phyloP scores from a whole-genome alignment of 2,329 filamentous ascomycete species.

The Neurospora sp. region DNA sequence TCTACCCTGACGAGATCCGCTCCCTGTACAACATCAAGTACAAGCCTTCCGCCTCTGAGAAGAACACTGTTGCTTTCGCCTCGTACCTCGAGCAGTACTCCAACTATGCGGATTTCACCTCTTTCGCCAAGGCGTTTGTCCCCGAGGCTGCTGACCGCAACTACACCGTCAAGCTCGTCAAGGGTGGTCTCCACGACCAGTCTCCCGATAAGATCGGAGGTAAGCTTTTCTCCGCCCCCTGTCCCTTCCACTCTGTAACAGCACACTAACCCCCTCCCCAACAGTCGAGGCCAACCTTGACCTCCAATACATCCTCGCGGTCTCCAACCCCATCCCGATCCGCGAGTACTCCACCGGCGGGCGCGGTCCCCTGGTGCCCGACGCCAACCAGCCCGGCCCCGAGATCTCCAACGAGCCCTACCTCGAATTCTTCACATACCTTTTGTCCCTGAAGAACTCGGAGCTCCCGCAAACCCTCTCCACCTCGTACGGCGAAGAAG shows the following conservation, averaged over 20 bases:
- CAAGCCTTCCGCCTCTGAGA: conserved; percentile 17
- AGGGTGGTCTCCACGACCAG: conserved; percentile 43
- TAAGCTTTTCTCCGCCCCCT: not conserved
- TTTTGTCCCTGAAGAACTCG: conserved; percentile 39
- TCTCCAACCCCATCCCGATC: conserved; percentile 45
- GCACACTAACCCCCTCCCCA: not conserved
- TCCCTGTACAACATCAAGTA: conserved; percentile 37
- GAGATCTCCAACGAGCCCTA: conserved; percentile 61
- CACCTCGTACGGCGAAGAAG: conserved; percentile 58
- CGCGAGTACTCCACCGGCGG: conserved; percentile 53
- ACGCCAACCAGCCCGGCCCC: conserved; percentile 35
- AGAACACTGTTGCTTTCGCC: conserved; percentile 28
- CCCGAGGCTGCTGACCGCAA: conserved; percentile 30
- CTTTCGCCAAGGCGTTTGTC: conserved; percentile 37
- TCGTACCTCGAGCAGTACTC: conserved; percentile 40
- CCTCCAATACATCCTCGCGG: conserved; percentile 47
- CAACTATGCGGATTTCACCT: conserved; percentile 36
- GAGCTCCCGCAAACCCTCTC: conserved; percentile 52
- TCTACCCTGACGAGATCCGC: conserved; percentile 39
- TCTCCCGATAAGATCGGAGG: conserved; percentile 23
- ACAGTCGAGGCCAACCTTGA: conserved; percentile 53
- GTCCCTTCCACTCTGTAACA: not conserved
- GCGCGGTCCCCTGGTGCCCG: conserved; percentile 45
- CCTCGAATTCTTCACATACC: conserved; percentile 49
- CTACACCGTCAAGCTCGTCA: conserved; percentile 47